Conservation (phyloP, 306 rosid genomes). For the Potentilla sterilis region DNA sequence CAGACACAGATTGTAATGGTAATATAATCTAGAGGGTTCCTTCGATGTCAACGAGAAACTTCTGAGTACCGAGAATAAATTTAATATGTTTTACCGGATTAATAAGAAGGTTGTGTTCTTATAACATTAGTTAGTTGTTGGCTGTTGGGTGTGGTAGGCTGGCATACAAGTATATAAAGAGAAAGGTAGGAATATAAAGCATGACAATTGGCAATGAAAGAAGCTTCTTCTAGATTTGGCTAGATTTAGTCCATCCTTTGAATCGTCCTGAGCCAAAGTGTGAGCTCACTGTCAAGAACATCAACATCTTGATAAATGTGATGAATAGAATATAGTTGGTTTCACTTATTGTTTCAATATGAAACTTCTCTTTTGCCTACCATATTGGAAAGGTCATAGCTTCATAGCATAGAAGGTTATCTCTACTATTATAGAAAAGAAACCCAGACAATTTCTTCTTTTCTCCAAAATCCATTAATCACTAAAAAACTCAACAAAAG, state of each 20-base stretch:
- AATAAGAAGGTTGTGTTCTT: not conserved
- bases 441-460: not conserved
- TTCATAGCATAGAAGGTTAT: not conserved
- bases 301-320: not conserved
- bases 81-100: not conserved
- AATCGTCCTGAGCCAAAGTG: slow-evolving; percentile 1
- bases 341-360: not conserved
- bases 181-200: slow-evolving; percentile 13
- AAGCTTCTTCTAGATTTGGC: not conserved
- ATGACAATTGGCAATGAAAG: slow-evolving; percentile 24
- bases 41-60: not conserved
- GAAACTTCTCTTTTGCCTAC: not conserved
- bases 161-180: slow-evolving; percentile 4
- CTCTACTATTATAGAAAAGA: not conserved
- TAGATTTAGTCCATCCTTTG: not conserved
- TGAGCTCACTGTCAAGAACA: not conserved
- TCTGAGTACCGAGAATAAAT: not conserved
- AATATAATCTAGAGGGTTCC: not conserved
- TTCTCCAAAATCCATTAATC: not conserved
- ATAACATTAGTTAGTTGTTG: slow-evolving; percentile 22
- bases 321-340: not conserved
- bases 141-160: slow-evolving; percentile 30
- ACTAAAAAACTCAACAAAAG: not conserved
- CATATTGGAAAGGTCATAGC: not conserved
- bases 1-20: not conserved